A percentile compares a stretch with the other conserved stretches of the same genome.
These are phyloP conservation scores for Aurifilum marmelostoma DNA, from an alignment of 2,329 filamentous ascomycete genomes.

Conservation along the genomic window DNA sequence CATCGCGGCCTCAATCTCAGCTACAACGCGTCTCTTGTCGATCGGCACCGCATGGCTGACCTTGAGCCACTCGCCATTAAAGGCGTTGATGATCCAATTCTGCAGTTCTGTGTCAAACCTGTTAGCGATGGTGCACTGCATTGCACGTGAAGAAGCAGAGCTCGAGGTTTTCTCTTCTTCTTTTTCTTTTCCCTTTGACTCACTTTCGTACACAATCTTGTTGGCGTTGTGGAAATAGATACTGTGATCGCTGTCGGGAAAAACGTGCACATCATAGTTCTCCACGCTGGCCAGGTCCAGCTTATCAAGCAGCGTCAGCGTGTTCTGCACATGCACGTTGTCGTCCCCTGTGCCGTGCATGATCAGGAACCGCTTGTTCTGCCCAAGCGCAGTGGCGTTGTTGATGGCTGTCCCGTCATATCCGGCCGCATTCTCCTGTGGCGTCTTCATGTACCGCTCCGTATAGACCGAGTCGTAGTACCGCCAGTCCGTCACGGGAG, in stretches of 20 bases:
- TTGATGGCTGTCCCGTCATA: conserved; percentile 76
- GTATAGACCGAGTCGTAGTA: conserved; percentile 96
- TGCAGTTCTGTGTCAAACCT: conserved; percentile 61
- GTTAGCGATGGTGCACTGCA: not conserved
- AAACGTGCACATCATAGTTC: conserved; percentile 97
- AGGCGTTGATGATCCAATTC: conserved; percentile 95
- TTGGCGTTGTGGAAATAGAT: conserved; percentile 96
- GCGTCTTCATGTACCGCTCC: conserved; percentile 96
- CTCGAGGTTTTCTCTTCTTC: too few relatives aligned
- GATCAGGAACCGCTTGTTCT: conserved; percentile 85
- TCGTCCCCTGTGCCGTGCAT: conserved; percentile 98
- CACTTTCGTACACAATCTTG: conserved; percentile 88
- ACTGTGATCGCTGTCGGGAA: conserved; percentile 92
- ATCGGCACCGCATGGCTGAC: conserved; percentile 54
- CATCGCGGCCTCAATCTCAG: not conserved
- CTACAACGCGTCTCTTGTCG: conserved; percentile 24
- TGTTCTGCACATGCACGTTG: conserved; percentile 97
- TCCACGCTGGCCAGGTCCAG: conserved; percentile 79
- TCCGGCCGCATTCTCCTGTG: conserved; percentile 76
- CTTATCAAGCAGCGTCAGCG: conserved; percentile 82
- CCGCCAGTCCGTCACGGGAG: conserved; percentile 97
- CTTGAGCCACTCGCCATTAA: conserved; percentile 92
- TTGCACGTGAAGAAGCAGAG: too few relatives aligned
- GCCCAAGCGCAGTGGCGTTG: conserved; percentile 72
- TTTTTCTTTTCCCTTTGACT: conserved; percentile 50